Base-by-base conservation (phyloP, 805 yeast genomes). In the Suhomyces pyralidae region DNA sequence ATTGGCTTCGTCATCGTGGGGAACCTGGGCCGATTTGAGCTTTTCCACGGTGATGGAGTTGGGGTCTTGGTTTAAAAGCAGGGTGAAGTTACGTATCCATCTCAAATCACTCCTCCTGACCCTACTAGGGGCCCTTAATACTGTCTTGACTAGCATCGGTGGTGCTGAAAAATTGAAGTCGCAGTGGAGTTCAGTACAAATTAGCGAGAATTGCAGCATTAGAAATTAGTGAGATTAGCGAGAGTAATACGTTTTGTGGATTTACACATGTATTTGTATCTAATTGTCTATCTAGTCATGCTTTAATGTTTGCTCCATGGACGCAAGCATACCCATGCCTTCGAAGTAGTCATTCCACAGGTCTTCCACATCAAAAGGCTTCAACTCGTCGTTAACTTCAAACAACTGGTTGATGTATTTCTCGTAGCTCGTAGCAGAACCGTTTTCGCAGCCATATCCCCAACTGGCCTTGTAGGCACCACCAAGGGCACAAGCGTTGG, bases 401-500 rank as follows among this genome's bases (percentile, higher is more conserved):
- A 81, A 82, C 19, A 69, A 51, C 36, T 46, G 46, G 24, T 61
- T 62, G 48, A 78, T 52, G 63, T 70, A 64, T 60, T 71, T 59
- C 77, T 70, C 69, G 64, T 74, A 85, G 74, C 51, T 73, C 61
- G 67, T 70, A 14, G 62, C 52, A 8, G 59, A 60, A 17, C 61
- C 57, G 22, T 51, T 32, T 55, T 73, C 78, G 52, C 70, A 70
- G 50, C 63, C 56, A 52, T 66, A 69, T 38, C 89, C 81, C 96
- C 96, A 90, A 46, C 85, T 74, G 1, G 96, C 93, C 64, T 88
- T 87, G 70, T 80, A 88, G 42, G 96, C 93, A 3, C 97, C 96
- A 24, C 97, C 97, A 34, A 89, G 68, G 0, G 97, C 97, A 77
- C 97, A 91, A 1, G 97, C 94, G 69, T 91, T 91, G 7, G 93